A percentile compares a stretch with the other conserved stretches of the same genome.
phyloP scores from a whole-genome alignment of 2,329 filamentous ascomycete genomes.

The Pochonia chlamydosporia region DNA sequence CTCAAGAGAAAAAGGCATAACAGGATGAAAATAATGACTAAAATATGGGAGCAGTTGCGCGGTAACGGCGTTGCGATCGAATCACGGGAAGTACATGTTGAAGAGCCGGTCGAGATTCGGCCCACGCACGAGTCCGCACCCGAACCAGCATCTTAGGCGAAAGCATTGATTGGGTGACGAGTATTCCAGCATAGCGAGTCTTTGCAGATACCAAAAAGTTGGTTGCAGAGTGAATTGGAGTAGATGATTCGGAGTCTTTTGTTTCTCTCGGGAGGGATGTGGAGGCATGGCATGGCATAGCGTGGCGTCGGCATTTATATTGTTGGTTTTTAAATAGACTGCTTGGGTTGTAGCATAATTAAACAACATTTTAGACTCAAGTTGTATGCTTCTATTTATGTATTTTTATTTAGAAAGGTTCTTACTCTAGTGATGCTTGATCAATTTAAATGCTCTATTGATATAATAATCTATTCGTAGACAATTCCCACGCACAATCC shows the following conservation, averaged over 20 bases:
- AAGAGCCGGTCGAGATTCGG: constrained; percentile 23
- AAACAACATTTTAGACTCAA: background rate
- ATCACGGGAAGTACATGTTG: constrained; percentile 10
- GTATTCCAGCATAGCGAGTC: background rate
- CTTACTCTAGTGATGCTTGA: too few species aligned
- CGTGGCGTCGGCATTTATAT: constrained; percentile 23
- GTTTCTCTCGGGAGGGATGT: background rate
- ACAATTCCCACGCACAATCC: too few species aligned
- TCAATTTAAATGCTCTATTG: too few species aligned
- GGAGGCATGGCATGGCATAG: constrained; percentile 19
- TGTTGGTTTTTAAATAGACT: background rate
- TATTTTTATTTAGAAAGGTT: too few species aligned
- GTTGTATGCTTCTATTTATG: background rate
- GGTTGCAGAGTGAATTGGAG: too few species aligned
- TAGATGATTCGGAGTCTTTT: too few species aligned
- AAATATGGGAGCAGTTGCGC: constrained; percentile 15
- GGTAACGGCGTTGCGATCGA: constrained; percentile 6
- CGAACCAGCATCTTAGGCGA: background rate
- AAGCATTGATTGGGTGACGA: background rate
- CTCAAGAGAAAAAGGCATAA: constrained; percentile 13
- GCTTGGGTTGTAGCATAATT: constrained; percentile 3
- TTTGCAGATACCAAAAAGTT: background rate
- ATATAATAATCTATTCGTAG: too few species aligned
- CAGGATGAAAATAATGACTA: constrained; percentile 19
- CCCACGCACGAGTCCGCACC: constrained; percentile 5